These are phyloP conservation scores for Simmondsia chinensis DNA, from an alignment of 148 eudicot genomes.

Conservation along the genomic window DNA sequence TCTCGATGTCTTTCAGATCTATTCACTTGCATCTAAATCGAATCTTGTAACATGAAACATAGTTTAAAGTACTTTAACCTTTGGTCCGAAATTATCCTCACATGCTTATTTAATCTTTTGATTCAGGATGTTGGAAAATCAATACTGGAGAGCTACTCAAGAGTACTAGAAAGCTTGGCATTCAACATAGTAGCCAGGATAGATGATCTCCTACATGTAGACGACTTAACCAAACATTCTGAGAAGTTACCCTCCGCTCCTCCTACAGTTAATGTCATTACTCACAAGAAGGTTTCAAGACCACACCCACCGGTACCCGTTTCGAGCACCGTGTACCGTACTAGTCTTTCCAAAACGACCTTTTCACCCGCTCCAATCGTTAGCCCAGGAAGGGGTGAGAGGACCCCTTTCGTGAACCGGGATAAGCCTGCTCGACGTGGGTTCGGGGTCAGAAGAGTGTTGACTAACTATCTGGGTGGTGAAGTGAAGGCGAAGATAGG, in stretches of 20 bases:
- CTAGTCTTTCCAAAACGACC: conserved; percentile 36
- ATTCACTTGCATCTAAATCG: not conserved
- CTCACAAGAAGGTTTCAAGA: conserved; percentile 47
- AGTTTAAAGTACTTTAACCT: too few relatives aligned
- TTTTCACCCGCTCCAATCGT: conserved; percentile 37
- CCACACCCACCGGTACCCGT: conserved; percentile 34
- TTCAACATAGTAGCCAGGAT: conserved; percentile 72
- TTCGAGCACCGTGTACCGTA: conserved; percentile 59
- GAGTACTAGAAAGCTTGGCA: conserved; percentile 89
- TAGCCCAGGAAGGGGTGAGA: conserved; percentile 49
- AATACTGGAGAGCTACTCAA: conserved; percentile 87
- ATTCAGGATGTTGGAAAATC: conserved; percentile 90
- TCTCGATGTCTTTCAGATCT: too few relatives aligned
- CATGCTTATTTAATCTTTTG: not conserved
- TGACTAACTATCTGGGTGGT: conserved; percentile 66
- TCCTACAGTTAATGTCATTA: conserved; percentile 30
- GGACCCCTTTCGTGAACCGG: conserved; percentile 51
- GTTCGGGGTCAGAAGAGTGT: conserved; percentile 59
- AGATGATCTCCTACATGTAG: conserved; percentile 85
- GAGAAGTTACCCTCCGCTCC: conserved; percentile 30
- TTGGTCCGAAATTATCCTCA: too few relatives aligned
- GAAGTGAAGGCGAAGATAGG: conserved; percentile 37
- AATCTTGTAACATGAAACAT: not conserved
- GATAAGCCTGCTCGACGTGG: conserved; percentile 61
- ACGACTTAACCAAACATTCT: conserved; percentile 58